Percentiles rank a stretch among this genome's conserved stretches.
Evolutionary conservation across 1,284 basidiomycete genomes (phyloP).

Genomic region (Coniferiporia sulphurascens): DNA sequence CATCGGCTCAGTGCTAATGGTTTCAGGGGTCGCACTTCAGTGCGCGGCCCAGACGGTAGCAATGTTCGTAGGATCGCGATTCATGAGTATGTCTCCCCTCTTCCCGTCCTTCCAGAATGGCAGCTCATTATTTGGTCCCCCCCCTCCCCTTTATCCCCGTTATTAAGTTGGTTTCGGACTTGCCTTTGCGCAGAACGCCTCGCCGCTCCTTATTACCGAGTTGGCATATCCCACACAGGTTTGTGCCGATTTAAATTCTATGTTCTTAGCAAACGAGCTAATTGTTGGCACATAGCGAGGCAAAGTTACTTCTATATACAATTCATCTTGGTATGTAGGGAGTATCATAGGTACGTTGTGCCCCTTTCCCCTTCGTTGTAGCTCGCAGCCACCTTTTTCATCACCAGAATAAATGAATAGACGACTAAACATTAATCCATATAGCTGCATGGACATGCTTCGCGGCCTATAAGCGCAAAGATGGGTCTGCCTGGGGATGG

Average conservation of each 20-base stretch:
- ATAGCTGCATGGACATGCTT: constrained; percentile 49
- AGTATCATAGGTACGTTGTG: constrained; percentile 49
- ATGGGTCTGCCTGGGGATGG: constrained; percentile 57
- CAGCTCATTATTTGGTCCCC: too few species aligned
- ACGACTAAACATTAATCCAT: neutral
- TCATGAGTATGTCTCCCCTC: constrained; percentile 38
- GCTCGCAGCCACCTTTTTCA: too few species aligned
- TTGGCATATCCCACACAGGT: constrained; percentile 69
- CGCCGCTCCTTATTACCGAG: constrained; percentile 63
- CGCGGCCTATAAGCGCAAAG: constrained; percentile 44
- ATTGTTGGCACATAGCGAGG: constrained; percentile 38
- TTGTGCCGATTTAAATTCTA: constrained; percentile 14
- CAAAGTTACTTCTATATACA: constrained; percentile 57
- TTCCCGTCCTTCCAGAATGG: neutral
- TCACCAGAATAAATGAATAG: too few species aligned
- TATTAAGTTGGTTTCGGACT: constrained; percentile 58
- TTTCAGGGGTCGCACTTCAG: constrained; percentile 54
- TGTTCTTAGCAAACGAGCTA: neutral
- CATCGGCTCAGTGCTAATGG: constrained; percentile 54
- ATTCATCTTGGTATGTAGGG: constrained; percentile 60
- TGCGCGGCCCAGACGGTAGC: constrained; percentile 41
- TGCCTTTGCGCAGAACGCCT: constrained; percentile 54
- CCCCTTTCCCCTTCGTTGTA: neutral
- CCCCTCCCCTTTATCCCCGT: neutral
- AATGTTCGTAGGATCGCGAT: constrained; percentile 55